Evolutionary conservation across 345 rosid species (phyloP), one percentile per base, ranked within the genome.

Genomic region (Aquilaria sinensis): DNA sequence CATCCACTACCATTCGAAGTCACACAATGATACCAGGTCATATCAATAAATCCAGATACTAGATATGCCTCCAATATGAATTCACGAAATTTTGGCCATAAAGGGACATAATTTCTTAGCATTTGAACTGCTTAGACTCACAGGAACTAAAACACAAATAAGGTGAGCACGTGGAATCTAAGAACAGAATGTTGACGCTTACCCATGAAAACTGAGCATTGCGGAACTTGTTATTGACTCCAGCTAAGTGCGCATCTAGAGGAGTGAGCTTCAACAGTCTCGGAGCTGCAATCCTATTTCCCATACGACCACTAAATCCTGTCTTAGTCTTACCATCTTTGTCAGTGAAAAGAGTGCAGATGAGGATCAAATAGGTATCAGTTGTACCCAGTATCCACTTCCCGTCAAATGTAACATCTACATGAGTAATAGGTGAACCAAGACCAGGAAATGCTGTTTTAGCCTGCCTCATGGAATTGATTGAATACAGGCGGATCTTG

Each of bases 401-500:
- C 67, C 99, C 99, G 75, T 94, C 99, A 46, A 57, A 94, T 50
- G 99, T 94, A 67, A 90, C 96, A 78, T 94, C 99, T 62, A 94
- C 97, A 54, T 91, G 96, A 61, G 93, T 91, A 53, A 94, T 84
- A 68, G 97, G 93, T 2, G 97, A 88, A 30, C 99, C 99, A 45
- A 94, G 88, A 64, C 99, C 99, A 70, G 97, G 99, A 76, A 94
- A 94, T 67, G 96, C 97, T 14, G 97, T 94, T 71, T 87, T 94
- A 31, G 99, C 99, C 84, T 81, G 95, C 74, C 97, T 82, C 97
- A 94, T 94, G 56, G 97, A 85, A 66, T 73, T 87, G 77, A 57
- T 75, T 0, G 99, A 91, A 69, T 94, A 94, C 72, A 94, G 75
- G 53, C 99, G 75, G 67, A 94, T 94, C 87, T 91, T 91, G 50